phyloP scores from a whole-genome alignment of 257 asterid species.

The Nemophila menziesii region DNA sequence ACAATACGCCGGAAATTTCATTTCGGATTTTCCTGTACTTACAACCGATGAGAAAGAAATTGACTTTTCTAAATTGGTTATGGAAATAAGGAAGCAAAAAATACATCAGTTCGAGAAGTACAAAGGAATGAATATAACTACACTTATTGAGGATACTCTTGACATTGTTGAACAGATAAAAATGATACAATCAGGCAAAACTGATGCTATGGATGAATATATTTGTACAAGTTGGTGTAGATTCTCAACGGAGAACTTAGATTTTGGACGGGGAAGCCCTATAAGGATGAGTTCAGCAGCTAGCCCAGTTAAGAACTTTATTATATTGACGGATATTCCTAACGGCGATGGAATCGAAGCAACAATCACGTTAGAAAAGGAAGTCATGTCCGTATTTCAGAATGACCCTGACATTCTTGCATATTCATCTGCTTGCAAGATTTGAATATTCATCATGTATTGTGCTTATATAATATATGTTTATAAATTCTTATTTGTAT shows the following conservation, averaged over 20 bases:
- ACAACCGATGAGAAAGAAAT: slow-evolving; percentile 1
- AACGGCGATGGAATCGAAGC: not conserved
- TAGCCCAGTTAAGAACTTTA: not conserved
- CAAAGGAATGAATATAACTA: not conserved
- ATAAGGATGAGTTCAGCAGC: not conserved
- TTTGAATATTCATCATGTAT: no score
- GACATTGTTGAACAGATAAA: not conserved
- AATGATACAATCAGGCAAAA: not conserved
- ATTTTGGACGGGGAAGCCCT: not conserved
- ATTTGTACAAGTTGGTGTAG: not conserved
- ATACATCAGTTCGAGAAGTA: not conserved
- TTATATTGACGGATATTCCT: not conserved
- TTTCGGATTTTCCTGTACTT: not conserved
- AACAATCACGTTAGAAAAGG: not conserved
- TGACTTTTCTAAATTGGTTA: not conserved
- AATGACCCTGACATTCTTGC: not conserved
- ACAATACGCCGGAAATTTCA: slow-evolving; percentile 4
- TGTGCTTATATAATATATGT: no score
- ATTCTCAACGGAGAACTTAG: not conserved
- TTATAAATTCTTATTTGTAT: no score
- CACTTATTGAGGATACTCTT: not conserved
- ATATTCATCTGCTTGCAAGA: not conserved
- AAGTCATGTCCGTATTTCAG: not conserved
- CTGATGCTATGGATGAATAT: not conserved
- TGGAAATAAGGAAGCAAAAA: not conserved